Evolutionary conservation across 257 asterid genomes (phyloP), one percentile per base, ranked within the genome.

Genomic region (Solanum chilense): DNA sequence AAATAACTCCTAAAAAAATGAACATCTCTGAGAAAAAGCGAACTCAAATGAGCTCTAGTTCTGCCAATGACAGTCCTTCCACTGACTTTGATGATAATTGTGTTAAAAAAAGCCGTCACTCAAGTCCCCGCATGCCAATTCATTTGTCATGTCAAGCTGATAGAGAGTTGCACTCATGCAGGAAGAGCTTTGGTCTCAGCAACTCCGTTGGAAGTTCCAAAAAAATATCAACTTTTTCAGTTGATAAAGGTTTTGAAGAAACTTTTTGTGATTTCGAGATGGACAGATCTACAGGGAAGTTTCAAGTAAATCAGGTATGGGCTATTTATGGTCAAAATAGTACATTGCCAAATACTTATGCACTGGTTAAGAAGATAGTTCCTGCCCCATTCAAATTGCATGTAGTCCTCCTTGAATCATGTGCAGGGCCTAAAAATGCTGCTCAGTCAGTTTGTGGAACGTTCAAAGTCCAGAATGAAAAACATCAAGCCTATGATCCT

Each of bases 1-100:
- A 41, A 42, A 87, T 86, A 88, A 78, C 92, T 52, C 89, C 88
- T 37, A 85, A 91, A 85, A 89, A 86, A 35, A 33, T 84, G 74
- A 82, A 83, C n/a, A 56, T 18, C 66, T 47, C 64, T 13, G 47
- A 45, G 62, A 77, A 86, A 68, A 85, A 68, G 86, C 47, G 68
- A 23, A 58, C 37, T 29, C 56, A 18, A 15, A 60, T 52, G 42
- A 84, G 83, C 69, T 71, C 88, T 45, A 11, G 31, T 20, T 7
- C 23, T 13, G 29, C 86, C 37, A n/a, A 31, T 45, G 25, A 56
- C 27, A 13, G 49, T n/a, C 74, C 87, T 49, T 44, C 66, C 25
- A 45, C 56, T 12, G 47, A 42, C 62, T 14, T 31, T 7, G 35
- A 41, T 1, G 8, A 73, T 42, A 73, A 58, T n/a, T 60, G 21